These are phyloP conservation scores for Paraglomus occultum DNA, from an alignment of 192 early-diverging fungal genomes.

Conservation along the genomic window DNA sequence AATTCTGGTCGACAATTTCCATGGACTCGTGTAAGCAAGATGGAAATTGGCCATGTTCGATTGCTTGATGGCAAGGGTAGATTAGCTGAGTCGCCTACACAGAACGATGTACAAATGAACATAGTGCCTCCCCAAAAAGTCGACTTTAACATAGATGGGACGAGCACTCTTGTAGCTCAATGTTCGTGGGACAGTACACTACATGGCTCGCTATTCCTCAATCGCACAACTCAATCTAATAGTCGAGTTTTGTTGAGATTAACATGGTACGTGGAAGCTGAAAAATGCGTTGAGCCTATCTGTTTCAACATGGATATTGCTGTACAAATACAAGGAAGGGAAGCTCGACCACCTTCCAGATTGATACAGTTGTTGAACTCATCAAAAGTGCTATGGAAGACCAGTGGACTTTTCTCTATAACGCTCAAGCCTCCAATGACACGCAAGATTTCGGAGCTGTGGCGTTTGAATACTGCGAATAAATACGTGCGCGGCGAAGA, in stretches of 20 bases:
- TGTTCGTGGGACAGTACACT: constrained; percentile 78
- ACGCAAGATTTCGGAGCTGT: constrained; percentile 55
- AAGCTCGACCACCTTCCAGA: constrained; percentile 44
- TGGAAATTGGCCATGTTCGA: constrained; percentile 47
- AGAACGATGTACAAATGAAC: constrained; percentile 50
- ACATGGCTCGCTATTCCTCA: constrained; percentile 63
- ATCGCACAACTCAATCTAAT: constrained; percentile 57
- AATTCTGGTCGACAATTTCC: constrained; percentile 62
- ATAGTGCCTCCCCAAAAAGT: constrained; percentile 48
- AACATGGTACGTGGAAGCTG: constrained; percentile 54
- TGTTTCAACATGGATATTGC: constrained; percentile 58
- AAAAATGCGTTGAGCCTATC: constrained; percentile 56
- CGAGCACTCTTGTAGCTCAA: constrained; percentile 52
- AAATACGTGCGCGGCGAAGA: constrained; percentile 76
- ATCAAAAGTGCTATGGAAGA: constrained; percentile 40
- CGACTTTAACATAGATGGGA: constrained; percentile 57
- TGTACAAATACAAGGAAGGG: constrained; percentile 59
- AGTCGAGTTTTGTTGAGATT: constrained; percentile 59
- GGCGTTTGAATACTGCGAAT: constrained; percentile 64
- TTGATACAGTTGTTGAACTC: constrained; percentile 41
- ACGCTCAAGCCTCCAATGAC: constrained; percentile 56
- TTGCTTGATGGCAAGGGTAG: constrained; percentile 60
- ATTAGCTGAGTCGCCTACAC: constrained; percentile 47
- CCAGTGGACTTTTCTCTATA: constrained; percentile 59
- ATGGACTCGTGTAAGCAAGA: constrained; percentile 46